Evolutionary conservation across 495 filamentous ascomycete species (phyloP), one percentile per base, ranked within the genome.

Genomic region (Terfezia boudieri): DNA sequence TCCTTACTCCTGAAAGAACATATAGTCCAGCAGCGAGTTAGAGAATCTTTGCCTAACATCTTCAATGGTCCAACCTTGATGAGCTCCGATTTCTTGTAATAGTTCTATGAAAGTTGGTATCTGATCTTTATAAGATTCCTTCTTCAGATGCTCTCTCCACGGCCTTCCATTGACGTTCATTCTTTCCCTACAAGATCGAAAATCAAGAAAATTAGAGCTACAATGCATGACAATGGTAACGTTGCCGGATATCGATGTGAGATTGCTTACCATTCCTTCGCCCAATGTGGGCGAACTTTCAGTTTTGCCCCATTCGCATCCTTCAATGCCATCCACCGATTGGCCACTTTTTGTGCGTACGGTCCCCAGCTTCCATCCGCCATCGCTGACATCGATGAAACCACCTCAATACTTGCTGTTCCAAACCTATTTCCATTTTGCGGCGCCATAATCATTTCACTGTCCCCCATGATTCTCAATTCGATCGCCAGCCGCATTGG

Each of bases 401-500:
- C 58, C 1, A 77, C 61, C 56, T 76, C 74, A 57, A 77, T 75
- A 52, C 67, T 68, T 2, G 64, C 67, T 7, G 71, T 75, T 6
- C 73, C 71, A 43, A 69, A 66, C 17, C 51, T 56, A 51, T 76
- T 75, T 8, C 68, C 70, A 1, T 60, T 59, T 59, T 75, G 73
- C n/a, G 74, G 70, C 17, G 74, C 74, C 69, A 77, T 68, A 23
- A 71, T 60, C n/a, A 76, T 58, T n/a, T 73, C 65, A 56, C 68
- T 71, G 49, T 59, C 60, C 10, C 67, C 69, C 62, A 74, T 74
- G 57, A 76, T 74, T 49, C 74, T 67, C 67, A 76, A 58, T 57
- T 77, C 74, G 9, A 77, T 65, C 0, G 71, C 66, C 37, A 77
- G 65, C 2, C 74, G 70, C 69, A 76, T 73, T 0, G 73, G 70